These are phyloP conservation scores for Dicorynia guianensis DNA, from an alignment of 306 rosid genomes.

Conservation along the genomic window DNA sequence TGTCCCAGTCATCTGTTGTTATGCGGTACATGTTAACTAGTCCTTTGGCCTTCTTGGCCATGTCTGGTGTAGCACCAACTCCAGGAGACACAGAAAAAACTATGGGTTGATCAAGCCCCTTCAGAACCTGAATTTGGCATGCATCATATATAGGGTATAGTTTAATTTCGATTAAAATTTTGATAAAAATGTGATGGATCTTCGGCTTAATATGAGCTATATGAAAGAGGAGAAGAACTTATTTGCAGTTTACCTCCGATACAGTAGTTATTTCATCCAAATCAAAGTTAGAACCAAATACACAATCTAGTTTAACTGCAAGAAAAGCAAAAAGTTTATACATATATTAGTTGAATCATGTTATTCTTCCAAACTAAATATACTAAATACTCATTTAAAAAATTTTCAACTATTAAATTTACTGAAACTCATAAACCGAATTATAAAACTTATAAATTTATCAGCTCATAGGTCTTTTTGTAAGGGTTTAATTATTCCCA, in stretches of 20 bases:
- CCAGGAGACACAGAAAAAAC: constrained; percentile 79
- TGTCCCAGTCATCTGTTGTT: constrained; percentile 88
- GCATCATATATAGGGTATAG: neutral
- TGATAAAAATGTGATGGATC: neutral
- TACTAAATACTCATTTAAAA: too few relatives aligned
- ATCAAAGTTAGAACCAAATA: constrained; percentile 77
- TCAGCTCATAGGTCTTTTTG: too few relatives aligned
- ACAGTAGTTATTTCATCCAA: constrained; percentile 60
- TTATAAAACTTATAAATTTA: too few relatives aligned
- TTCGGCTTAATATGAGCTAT: neutral
- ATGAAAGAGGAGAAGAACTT: neutral
- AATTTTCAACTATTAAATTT: constrained; percentile 33
- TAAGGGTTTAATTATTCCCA: too few relatives aligned
- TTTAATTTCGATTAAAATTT: neutral
- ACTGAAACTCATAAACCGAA: too few relatives aligned
- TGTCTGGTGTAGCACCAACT: constrained; percentile 61
- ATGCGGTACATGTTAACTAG: constrained; percentile 69
- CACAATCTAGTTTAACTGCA: constrained; percentile 81
- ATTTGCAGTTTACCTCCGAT: constrained; percentile 52
- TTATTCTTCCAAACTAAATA: too few relatives aligned
- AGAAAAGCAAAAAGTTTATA: constrained; percentile 37
- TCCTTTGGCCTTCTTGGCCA: constrained; percentile 58
- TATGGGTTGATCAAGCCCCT: constrained; percentile 50
- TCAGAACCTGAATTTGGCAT: constrained; percentile 58
- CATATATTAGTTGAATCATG: too few relatives aligned